Evolutionary conservation across 2,329 filamentous ascomycete genomes (phyloP).

Genomic region (Monosporascus sp.): DNA sequence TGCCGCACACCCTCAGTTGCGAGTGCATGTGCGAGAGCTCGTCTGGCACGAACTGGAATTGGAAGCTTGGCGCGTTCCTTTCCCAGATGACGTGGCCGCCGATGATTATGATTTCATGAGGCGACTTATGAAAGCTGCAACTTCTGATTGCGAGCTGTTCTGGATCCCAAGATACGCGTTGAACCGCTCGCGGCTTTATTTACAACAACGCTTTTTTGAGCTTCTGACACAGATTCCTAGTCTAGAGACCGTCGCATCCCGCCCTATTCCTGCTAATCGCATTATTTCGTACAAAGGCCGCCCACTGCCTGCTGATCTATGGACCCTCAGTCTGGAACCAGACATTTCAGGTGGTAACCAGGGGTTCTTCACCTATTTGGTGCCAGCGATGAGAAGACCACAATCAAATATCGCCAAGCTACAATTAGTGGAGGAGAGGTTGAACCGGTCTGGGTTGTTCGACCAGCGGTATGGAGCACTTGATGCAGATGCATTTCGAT

Average conservation of each 20-base stretch:
- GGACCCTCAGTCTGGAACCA: too few species aligned
- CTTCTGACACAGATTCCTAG: too few species aligned
- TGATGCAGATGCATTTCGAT: not conserved
- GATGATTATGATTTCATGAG: not conserved
- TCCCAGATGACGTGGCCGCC: too few species aligned
- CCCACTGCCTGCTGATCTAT: too few species aligned
- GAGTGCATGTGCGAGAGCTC: not conserved
- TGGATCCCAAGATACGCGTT: not conserved
- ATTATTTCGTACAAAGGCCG: too few species aligned
- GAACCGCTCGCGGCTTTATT: too few species aligned
- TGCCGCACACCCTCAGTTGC: not conserved
- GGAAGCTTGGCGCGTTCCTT: not conserved
- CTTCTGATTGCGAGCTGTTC: not conserved
- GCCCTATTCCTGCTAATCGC: too few species aligned
- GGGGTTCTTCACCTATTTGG: too few species aligned
- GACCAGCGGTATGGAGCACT: not conserved
- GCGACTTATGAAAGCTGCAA: not conserved
- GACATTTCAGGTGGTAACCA: too few species aligned
- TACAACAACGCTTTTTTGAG: too few species aligned
- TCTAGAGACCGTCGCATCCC: too few species aligned
- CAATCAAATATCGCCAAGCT: not conserved
- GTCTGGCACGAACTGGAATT: not conserved
- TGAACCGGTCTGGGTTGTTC: not conserved
- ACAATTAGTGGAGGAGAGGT: not conserved
- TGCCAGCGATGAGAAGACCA: too few species aligned